Conservation (phyloP, 208 protist species). For the Kentomonas sorsogonicus region DNA sequence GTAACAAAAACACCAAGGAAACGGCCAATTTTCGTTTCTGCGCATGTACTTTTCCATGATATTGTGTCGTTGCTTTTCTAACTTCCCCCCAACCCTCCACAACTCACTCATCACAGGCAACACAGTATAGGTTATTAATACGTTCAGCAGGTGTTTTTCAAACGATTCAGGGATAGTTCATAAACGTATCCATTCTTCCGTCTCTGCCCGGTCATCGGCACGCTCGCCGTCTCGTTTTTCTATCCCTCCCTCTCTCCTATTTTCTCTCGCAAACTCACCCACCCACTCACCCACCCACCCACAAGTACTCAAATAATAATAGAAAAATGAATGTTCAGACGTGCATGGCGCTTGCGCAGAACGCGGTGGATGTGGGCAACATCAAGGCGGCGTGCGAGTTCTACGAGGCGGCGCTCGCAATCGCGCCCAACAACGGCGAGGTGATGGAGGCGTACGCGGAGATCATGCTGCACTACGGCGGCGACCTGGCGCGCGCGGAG, state of each 20-base stretch:
- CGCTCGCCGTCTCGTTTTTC: background rate
- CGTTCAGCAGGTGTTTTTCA: too few relatives aligned
- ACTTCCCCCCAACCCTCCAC: too few relatives aligned
- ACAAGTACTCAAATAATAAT: background rate
- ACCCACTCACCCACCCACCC: background rate
- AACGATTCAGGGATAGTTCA: too few relatives aligned
- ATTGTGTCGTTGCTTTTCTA: too few relatives aligned
- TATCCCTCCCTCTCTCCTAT: conserved; percentile 3
- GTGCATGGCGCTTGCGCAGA: conserved; percentile 74
- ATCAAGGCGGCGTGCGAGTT: conserved; percentile 80
- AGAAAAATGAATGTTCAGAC: conserved; percentile 65
- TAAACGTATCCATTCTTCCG: too few relatives aligned
- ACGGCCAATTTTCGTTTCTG: too few relatives aligned
- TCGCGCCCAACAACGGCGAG: conserved; percentile 78
- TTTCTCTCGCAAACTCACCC: background rate
- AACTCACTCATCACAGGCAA: too few relatives aligned
- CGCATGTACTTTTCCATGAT: too few relatives aligned
- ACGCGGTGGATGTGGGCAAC: conserved; percentile 79
- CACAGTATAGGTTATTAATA: too few relatives aligned
- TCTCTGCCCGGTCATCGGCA: too few relatives aligned
- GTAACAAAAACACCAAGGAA: too few relatives aligned
- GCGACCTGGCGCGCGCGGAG: conserved; percentile 62
- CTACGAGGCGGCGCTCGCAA: conserved; percentile 70
- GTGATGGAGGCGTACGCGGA: conserved; percentile 91
- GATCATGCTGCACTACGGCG: conserved; percentile 82